A percentile compares a stretch with the other conserved stretches of the same genome.
Evolutionary conservation across 441 rosid genomes (phyloP).

Genomic region (Bocquillonia castaneifolia): DNA sequence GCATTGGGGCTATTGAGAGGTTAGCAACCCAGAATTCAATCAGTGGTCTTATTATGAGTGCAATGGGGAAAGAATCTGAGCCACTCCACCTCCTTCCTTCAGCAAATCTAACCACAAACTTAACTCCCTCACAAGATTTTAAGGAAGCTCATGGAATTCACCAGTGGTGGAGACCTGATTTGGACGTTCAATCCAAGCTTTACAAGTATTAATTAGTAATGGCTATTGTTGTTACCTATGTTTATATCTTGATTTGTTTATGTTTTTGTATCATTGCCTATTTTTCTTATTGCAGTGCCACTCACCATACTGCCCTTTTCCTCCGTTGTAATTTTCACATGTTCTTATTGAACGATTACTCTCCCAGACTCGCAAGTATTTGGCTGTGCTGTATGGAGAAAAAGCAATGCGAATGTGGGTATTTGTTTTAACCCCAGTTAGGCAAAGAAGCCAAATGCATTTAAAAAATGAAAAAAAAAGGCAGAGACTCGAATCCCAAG

Average conservation of each 20-base stretch:
- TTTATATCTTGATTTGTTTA: neutral
- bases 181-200: conserved; percentile 45
- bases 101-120: conserved; percentile 51
- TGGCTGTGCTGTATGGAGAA: too few species aligned
- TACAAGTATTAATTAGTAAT: conserved; percentile 52
- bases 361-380: too few species aligned
- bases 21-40: conserved; percentile 70
- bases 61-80: conserved; percentile 53
- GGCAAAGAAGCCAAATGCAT: too few species aligned
- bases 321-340: neutral
- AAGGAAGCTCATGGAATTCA: conserved; percentile 88
- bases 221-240: conserved; percentile 20
- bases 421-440: too few species aligned
- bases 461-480: too few species aligned
- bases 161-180: conserved; percentile 89
- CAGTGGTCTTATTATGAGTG: conserved; percentile 58
- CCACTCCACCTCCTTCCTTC: conserved; percentile 77
- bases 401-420: too few species aligned
- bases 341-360: neutral
- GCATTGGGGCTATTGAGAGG: conserved; percentile 66
- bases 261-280: neutral
- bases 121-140: conserved; percentile 39
- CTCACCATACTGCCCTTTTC: neutral
- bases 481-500: conserved; percentile 20
- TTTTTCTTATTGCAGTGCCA: too few species aligned